Base-by-base conservation (phyloP, 2,329 filamentous ascomycete species). In the Penicillium sp. region DNA sequence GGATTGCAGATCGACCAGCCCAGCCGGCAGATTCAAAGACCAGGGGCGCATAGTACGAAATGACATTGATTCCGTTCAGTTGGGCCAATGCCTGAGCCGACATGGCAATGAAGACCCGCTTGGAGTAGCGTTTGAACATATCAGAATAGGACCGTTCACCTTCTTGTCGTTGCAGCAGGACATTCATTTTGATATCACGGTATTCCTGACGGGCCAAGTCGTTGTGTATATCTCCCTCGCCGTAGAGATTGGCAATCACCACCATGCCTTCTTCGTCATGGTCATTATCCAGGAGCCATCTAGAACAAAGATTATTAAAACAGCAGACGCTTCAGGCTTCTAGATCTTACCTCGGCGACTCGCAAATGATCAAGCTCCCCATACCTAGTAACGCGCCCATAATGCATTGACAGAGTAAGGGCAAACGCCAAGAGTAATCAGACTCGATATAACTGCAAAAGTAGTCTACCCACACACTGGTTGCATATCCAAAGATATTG, bases 41-140 rank as follows among this genome's bases (percentile, higher is more conserved):
- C 51, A 95, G 85, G 0, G 94, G 94, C 1, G 94, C 94, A 69
- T 99, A 99, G 79, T 97, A 99, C 1, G 93, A 97, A 59, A 99
- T 99, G 70, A 99, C 94, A 74, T 99, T 99, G 78, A 99, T 99
- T 60, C 94, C 94, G 76, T 97, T 97, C 49, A 99, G 84, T 74
- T 99, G 94, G 26, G 94, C 94, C 60, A 99, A 84, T 6, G 87
- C 91, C 74, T 97, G 94, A 4, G 94, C 94, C 31, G 93, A 97
- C 94, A 97, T 97, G 74, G 94, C 94, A 70, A 97, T 97, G 68
- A 97, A 90, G 60, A 97, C 93, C 48, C 94, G 90, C 65, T 88
- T 94, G 69, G 82, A 84, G 78, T 97, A 97, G 57, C 90, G 85
- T 66, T 83, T 87, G 80, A 97, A 99, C 94, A 99, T 99, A 57